A percentile compares a stretch with the other conserved stretches of the same genome.
These are phyloP conservation scores for Starmerella riodocensis DNA, from an alignment of 805 yeast species.

Conservation along the genomic window DNA sequence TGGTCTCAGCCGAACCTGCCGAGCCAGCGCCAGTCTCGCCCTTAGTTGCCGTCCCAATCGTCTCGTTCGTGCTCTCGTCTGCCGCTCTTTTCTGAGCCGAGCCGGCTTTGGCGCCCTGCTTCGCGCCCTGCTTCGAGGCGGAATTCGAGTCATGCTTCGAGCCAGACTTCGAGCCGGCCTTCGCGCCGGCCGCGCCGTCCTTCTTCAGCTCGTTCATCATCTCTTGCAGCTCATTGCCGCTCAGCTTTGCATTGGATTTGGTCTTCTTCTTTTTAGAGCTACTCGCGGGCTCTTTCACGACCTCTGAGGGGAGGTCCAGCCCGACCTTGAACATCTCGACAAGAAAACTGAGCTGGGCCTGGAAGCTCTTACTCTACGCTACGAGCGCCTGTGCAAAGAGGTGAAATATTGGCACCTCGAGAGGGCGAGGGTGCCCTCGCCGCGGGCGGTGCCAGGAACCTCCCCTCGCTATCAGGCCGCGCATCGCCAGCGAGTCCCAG, in stretches of 20 bases:
- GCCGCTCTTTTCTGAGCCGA: not conserved
- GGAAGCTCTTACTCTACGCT: no score
- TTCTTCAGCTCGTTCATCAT: constrained; percentile 15
- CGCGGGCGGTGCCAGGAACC: no score
- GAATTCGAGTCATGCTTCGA: not conserved
- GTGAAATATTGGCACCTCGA: no score
- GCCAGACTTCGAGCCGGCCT: no score
- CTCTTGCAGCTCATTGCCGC: constrained; percentile 13
- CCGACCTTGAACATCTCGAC: constrained; percentile 19
- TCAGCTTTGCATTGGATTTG: constrained; percentile 2
- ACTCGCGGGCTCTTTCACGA: constrained; percentile 8
- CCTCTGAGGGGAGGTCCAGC: constrained; percentile 13
- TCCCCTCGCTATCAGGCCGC: no score
- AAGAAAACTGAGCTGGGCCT: no score
- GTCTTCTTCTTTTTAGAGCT: constrained; percentile 5
- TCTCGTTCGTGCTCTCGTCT: not conserved
- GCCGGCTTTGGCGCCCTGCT: not conserved
- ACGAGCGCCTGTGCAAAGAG: no score
- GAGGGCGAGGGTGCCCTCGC: no score
- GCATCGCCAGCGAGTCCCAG: no score
- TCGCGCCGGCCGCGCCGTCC: not conserved
- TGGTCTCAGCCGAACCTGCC: no score
- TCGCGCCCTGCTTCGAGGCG: not conserved
- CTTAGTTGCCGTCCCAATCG: not conserved
- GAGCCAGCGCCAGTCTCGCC: no score